phyloP scores from a whole-genome alignment of 1,284 basidiomycete species.

The Tetrapyrgos nigripes region DNA sequence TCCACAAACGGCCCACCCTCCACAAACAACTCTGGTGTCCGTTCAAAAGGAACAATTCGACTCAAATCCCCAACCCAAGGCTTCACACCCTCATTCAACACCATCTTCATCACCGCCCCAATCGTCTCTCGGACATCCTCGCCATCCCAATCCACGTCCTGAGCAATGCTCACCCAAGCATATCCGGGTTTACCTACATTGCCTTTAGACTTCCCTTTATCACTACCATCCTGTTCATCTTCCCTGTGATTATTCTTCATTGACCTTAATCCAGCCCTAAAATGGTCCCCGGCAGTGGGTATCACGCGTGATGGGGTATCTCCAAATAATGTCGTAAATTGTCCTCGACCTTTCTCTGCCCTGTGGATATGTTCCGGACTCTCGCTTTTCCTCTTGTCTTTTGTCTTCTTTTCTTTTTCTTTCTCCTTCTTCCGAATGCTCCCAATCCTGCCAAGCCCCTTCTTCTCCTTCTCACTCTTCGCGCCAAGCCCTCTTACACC shows the following conservation, averaged over 20 bases:
- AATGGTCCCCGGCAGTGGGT: constrained; percentile 72
- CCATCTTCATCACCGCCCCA: constrained; percentile 60
- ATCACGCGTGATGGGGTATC: constrained; percentile 66
- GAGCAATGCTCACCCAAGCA: constrained; percentile 74
- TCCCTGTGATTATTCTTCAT: constrained; percentile 41
- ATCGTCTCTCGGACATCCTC: constrained; percentile 72
- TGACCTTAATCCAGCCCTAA: constrained; percentile 71
- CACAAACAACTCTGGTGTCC: constrained; percentile 43
- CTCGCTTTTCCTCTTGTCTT: constrained; percentile 6
- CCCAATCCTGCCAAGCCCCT: constrained; percentile 23
- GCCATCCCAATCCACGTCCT: constrained; percentile 84
- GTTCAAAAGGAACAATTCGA: constrained; percentile 46
- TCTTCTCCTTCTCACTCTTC: constrained; percentile 24
- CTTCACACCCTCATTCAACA: constrained; percentile 48
- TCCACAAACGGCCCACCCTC: constrained; percentile 21
- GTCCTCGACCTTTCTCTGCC: constrained; percentile 38
- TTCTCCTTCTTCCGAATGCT: constrained; percentile 16
- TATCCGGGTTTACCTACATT: constrained; percentile 61
- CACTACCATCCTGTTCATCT: constrained; percentile 20
- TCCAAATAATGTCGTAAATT: constrained; percentile 81
- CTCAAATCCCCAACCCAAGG: constrained; percentile 43
- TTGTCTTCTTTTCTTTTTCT: constrained; percentile 12
- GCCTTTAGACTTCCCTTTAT: constrained; percentile 21
- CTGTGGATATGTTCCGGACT: constrained; percentile 18
- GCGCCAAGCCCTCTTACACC: constrained; percentile 17